These are phyloP conservation scores for Wickerhamomyces sp. DNA, from an alignment of 1,139 yeast genomes.

Conservation along the genomic window DNA sequence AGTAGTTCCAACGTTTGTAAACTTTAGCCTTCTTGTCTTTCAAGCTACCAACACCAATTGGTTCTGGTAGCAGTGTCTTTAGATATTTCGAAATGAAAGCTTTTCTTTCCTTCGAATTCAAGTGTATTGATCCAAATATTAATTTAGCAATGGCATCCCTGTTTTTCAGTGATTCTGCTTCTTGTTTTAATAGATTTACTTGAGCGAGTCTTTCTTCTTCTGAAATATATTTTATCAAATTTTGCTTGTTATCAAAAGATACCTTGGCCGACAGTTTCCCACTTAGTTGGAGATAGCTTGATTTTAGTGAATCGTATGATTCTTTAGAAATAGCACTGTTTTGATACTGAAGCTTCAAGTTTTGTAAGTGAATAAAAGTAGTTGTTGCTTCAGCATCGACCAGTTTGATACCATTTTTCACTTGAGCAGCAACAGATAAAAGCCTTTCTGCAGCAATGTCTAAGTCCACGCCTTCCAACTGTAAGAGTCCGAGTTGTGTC, in stretches of 20 bases:
- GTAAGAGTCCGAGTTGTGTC: no score
- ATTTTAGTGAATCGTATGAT: conserved; percentile 25
- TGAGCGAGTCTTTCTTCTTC: conserved; percentile 31
- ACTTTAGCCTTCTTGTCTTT: conserved; percentile 31
- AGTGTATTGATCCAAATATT: no score
- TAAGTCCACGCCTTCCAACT: no score
- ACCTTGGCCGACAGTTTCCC: conserved; percentile 27
- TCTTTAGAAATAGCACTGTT: conserved; percentile 37
- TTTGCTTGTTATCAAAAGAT: conserved; percentile 36
- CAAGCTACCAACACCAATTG: conserved; percentile 27
- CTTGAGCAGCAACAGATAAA: conserved; percentile 42
- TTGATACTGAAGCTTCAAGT: conserved; percentile 38
- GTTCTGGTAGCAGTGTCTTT: conserved; percentile 36
- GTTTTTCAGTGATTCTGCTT: conserved; percentile 24
- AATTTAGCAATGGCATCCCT: no score
- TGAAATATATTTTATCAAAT: conserved; percentile 32
- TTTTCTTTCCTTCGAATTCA: conserved; percentile 39
- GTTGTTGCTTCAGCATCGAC: conserved; percentile 59
- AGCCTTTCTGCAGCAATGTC: no score
- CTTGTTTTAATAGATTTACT: conserved; percentile 27
- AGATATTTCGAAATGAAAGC: conserved; percentile 36
- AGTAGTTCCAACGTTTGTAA: conserved; percentile 48
- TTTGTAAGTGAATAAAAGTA: conserved; percentile 46
- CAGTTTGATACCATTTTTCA: conserved; percentile 46
- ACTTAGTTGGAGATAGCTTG: conserved; percentile 28